Base-by-base conservation (phyloP, 1,284 basidiomycete species). In the Naganishia liquefaciens region DNA sequence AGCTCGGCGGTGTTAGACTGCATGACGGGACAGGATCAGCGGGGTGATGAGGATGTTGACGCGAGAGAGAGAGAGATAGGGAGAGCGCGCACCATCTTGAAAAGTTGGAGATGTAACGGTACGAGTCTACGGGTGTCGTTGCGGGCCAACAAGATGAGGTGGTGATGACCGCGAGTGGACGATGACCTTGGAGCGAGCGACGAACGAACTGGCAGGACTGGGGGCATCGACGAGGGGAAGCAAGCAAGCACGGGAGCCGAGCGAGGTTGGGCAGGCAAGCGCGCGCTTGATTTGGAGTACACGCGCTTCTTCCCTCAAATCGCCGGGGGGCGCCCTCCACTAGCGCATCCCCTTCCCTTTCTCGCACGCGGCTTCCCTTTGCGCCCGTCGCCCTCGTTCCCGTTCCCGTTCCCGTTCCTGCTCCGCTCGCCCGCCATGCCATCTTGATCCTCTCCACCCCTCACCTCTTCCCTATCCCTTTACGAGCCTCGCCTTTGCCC, bases 1-100 rank as follows among this genome's bases (percentile, higher is more conserved):
- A 92, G 87, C 79, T 94, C 91, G 65, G 77, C 71, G 65, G 75
- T 68, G 62, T 68, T 68, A 61, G 67, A 68, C 66, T 67, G 47
- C 54, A 10, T 19, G 47, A 44, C 11, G 23, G 17, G 40, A 44
- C 37, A n/a, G 25, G 44, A 17, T 37, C 33, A 47, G 46, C 46
- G 46, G 46, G 25, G 25, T 21, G 23, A 17, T 33, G 19, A 51
- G 40, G 30, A 7, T 33, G 7, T 21, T 17, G 19, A 6, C 10
- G 19, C 13, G 23, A 15, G 21, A 1, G 1, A 3, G 15, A 10
- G 7, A 4, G 53, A 19, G 42, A 11, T 9, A 19, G 15, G 17
- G 17, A 39, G 21, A 17, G 27, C 5, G 54, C 49, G 17, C 57
- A 43, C 42, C 43, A 49, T 54, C 44, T 51, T 40, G 21, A 49